Conservation (phyloP, 495 filamentous ascomycete species). For the Aspergillus biplanus region DNA sequence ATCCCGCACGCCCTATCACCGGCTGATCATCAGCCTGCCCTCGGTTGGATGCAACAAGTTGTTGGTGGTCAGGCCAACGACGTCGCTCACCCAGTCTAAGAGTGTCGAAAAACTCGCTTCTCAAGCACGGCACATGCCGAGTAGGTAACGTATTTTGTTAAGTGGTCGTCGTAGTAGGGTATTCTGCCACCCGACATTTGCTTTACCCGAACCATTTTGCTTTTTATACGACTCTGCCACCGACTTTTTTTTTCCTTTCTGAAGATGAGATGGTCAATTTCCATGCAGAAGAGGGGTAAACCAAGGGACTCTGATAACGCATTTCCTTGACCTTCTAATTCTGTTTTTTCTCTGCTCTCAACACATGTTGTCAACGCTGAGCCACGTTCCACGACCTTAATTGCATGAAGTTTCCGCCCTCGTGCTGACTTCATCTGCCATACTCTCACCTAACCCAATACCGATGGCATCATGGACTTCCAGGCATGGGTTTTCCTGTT, state of each 20-base stretch:
- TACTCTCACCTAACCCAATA: no score
- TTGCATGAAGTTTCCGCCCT: background rate
- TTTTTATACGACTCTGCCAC: background rate
- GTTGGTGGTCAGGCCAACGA: constrained; percentile 4
- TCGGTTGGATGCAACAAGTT: background rate
- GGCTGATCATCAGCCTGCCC: background rate
- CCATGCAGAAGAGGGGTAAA: constrained; percentile 21
- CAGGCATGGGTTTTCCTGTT: background rate
- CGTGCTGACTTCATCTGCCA: background rate
- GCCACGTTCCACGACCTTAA: background rate
- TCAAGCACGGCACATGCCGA: no score
- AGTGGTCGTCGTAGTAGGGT: no score
- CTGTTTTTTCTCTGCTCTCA: background rate
- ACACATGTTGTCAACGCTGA: background rate
- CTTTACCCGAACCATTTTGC: background rate
- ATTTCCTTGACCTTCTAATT: background rate
- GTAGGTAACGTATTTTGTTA: no score
- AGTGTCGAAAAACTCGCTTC: no score
- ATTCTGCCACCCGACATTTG: no score
- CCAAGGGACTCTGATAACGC: background rate
- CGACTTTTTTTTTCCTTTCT: background rate
- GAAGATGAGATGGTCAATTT: constrained; percentile 10
- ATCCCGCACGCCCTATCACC: background rate
- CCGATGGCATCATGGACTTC: background rate
- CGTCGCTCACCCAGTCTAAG: background rate